Evolutionary conservation across 2,329 filamentous ascomycete species (phyloP), one percentile per base, ranked within the genome.

Genomic region (Colletotrichum magnum): DNA sequence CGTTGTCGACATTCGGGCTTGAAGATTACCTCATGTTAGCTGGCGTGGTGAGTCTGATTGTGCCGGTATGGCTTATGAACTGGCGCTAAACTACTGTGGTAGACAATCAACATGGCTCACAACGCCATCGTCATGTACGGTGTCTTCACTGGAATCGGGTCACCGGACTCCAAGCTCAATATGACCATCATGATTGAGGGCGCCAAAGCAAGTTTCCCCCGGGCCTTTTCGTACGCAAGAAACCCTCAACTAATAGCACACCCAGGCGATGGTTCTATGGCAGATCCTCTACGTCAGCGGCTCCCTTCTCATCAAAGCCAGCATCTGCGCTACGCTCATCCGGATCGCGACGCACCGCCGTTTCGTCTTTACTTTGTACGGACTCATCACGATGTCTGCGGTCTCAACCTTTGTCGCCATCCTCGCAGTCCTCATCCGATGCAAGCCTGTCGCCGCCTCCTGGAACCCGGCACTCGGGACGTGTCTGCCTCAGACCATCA

Each of bases 241-340:
- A 2, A 24, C 21, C 21, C 21, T 43, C 28, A 32, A 16, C 41
- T 43, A 43, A 43, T 6, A 13, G 41, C 16, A 13, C 16, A 43
- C 1, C 10, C 10, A 56, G 36, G 32, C 53, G 21, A 43, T 43
- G 3, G 32, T 43, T 21, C n/a, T 56, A 7, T 56, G 53, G 53
- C 53, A 56, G 53, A 41, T 43, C 6, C 21, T 56, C 32, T 41
- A 41, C 32, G 53, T 41, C 18, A 56, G 32, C 36, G 53, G 53
- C 13, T 24, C 32, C 6, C 36, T 56, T 21, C 53, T 71, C 9
- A 75, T 77, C 61, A 77, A 77, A 32, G 4, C 64, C 1, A 77
- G 75, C 12, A 77, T 77, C 18, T 74, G 76, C 45, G 71, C 76
- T 1, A 75, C 74, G 0, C 74, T 77, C 50, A 70, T 77, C 3